A percentile compares a stretch with the other conserved stretches of the same genome.
phyloP scores from a whole-genome alignment of 2,329 filamentous ascomycete species.

The Penicillium occitanis region DNA sequence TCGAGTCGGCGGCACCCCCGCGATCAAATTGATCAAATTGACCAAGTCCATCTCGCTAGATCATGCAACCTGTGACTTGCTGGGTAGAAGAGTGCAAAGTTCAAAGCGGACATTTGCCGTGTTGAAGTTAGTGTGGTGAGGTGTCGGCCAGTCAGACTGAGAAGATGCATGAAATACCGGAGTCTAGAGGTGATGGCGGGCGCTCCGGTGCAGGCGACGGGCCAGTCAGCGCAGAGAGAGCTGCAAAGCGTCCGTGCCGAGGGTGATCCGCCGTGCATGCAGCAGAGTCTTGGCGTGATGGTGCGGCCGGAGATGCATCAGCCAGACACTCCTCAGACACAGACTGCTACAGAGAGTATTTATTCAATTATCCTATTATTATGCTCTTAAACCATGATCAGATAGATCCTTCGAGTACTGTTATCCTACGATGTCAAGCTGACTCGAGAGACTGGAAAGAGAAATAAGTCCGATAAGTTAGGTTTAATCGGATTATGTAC shows the following conservation, averaged over 20 bases:
- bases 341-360: not conserved
- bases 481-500: not conserved
- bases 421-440: not conserved
- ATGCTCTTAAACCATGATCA: not conserved
- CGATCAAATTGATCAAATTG: not conserved
- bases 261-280: conserved; percentile 12
- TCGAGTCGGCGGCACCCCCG: not conserved
- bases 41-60: not conserved
- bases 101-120: not conserved
- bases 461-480: not conserved
- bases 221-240: not conserved
- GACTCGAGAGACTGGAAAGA: not conserved
- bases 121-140: not conserved
- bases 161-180: not conserved
- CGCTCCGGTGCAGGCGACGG: not conserved
- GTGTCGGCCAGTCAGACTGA: not conserved
- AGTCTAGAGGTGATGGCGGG: not conserved
- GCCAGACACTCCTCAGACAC: not conserved
- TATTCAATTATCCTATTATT: not conserved
- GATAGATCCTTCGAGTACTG: too few species aligned
- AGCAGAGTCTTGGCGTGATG: conserved; percentile 11
- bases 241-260: conserved; percentile 2
- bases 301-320: conserved; percentile 3
- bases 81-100: not conserved
- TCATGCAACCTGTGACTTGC: conserved; percentile 2